Evolutionary conservation across 148 eudicot species (phyloP), one percentile per base, ranked within the genome.

Genomic region (Pouteria glomerata): DNA sequence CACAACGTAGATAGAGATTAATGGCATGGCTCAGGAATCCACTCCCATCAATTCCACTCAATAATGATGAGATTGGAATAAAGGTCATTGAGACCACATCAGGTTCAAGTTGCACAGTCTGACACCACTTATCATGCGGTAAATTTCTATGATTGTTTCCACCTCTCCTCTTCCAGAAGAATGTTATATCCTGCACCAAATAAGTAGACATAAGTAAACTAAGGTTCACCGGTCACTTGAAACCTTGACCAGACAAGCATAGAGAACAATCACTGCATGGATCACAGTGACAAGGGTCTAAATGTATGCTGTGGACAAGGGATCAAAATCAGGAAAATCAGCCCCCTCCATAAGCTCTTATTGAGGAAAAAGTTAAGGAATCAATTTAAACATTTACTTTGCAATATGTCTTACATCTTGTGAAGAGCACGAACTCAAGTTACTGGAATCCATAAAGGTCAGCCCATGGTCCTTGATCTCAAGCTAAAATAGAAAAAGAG

Each of bases 51-150:
- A 84, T 68, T 68, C 87, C 87, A 57, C 78, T 81, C 57, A 84
- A 77, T 50, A 84, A 75, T 23, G 87, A 84, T 23, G 87, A 78
- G 66, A 84, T 84, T 15, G 87, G 87, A 66, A 84, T 67, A 29
- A 84, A 84, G 13, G 84, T 69, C 82, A 84, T 76, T 75, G 87
- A 84, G 56, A 84, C 73, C 66, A 84, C 87, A 73, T 81, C 84
- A 47, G 87, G 84, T 59, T 84, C 87, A 31, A 81, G 78, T 53
- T 75, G 87, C 48, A 84, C 87, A 57, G 82, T 81, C 74, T 84
- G 87, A 63, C 82, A 78, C 87, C 87, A 84, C 65, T 71, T 78
- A 45, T 66, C 64, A 63, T 84, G 84, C 48, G 80, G 72, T 53
- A 81, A 42, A 67, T 67, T 78, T 57, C 60, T 76, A 8, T 52